Percentiles rank a stretch among this genome's conserved stretches.
phyloP scores from a whole-genome alignment of 2,329 filamentous ascomycete species.

The Orbilia blumenaviensis region DNA sequence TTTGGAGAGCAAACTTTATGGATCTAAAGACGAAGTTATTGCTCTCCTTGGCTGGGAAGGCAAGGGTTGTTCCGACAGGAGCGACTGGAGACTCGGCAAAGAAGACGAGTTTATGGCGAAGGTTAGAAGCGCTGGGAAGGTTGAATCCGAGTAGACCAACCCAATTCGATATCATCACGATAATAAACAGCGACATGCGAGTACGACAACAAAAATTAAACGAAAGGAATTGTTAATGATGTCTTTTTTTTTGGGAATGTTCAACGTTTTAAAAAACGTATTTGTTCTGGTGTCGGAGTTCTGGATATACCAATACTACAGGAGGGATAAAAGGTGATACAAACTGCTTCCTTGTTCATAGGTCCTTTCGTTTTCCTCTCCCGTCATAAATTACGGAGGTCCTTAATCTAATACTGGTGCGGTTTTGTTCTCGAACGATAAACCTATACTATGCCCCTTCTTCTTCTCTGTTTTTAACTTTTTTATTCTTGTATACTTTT shows the following conservation, averaged over 20 bases:
- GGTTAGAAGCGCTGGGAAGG: slow-evolving; percentile 58
- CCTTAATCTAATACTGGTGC: background rate
- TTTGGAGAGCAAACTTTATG: slow-evolving; percentile 66
- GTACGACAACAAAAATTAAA: slow-evolving; percentile 23
- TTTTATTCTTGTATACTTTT: slow-evolving; percentile 20
- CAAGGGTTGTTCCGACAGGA: slow-evolving; percentile 55
- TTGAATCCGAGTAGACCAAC: slow-evolving; percentile 51
- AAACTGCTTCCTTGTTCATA: background rate
- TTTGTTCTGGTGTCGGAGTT: slow-evolving; percentile 41
- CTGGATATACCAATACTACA: slow-evolving; percentile 20
- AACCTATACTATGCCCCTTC: background rate
- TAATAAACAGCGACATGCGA: background rate
- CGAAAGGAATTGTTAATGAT: slow-evolving; percentile 18
- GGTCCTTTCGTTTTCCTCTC: background rate
- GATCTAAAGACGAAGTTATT: slow-evolving; percentile 62
- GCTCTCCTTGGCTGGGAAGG: slow-evolving; percentile 62
- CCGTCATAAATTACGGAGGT: slow-evolving; percentile 4
- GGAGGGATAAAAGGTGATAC: slow-evolving; percentile 14
- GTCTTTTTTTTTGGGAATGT: slow-evolving; percentile 18
- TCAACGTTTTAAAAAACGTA: background rate
- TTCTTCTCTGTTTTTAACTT: background rate
- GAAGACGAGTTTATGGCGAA: slow-evolving; percentile 61
- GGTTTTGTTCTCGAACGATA: slow-evolving; percentile 13
- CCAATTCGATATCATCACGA: background rate
- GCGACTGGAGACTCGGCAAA: slow-evolving; percentile 57